These are phyloP conservation scores for Lactarius vividus DNA, from an alignment of 768 basidiomycete species.

Conservation along the genomic window DNA sequence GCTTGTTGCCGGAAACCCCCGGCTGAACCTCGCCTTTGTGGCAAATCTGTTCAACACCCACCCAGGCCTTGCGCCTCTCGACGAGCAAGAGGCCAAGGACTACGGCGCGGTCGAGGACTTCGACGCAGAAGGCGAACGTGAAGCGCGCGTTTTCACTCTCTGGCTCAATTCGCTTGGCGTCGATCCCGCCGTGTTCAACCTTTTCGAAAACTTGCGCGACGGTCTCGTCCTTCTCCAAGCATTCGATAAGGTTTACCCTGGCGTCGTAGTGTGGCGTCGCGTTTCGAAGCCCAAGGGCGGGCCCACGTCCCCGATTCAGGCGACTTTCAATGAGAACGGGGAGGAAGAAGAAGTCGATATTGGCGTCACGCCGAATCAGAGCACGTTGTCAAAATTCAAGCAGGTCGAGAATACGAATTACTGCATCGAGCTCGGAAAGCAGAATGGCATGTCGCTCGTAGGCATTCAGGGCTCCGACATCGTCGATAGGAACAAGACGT, in stretches of 20 bases:
- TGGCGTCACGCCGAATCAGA: slow-evolving; percentile 79
- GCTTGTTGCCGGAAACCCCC: slow-evolving; percentile 90
- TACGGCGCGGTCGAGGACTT: slow-evolving; percentile 93
- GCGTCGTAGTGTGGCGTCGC: slow-evolving; percentile 90
- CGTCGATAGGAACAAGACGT: slow-evolving; percentile 87
- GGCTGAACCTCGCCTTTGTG: slow-evolving; percentile 96
- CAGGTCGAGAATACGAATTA: slow-evolving; percentile 99
- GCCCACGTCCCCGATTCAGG: slow-evolving; percentile 37
- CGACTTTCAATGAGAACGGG: slow-evolving; percentile 37
- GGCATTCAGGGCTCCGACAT: slow-evolving; percentile 98
- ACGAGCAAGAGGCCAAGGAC: slow-evolving; percentile 90
- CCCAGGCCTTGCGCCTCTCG: slow-evolving; percentile 91
- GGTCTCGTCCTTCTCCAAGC: slow-evolving; percentile 91
- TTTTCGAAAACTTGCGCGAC: slow-evolving; percentile 95
- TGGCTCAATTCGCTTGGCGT: slow-evolving; percentile 98
- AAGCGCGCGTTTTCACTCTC: slow-evolving; percentile 95
- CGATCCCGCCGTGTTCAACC: slow-evolving; percentile 92
- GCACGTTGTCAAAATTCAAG: slow-evolving; percentile 91
- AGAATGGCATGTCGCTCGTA: slow-evolving; percentile 92
- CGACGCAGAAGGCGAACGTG: slow-evolving; percentile 97
- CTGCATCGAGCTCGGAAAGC: slow-evolving; percentile 85
- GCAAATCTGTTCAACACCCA: slow-evolving; percentile 98
- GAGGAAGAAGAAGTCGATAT: slow-evolving; percentile 79
- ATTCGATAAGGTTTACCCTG: slow-evolving; percentile 93
- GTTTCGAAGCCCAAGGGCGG: slow-evolving; percentile 91